A percentile compares a stretch with the other conserved stretches of the same genome.
phyloP scores from a whole-genome alignment of 805 yeast species.

The Candida ortonii region DNA sequence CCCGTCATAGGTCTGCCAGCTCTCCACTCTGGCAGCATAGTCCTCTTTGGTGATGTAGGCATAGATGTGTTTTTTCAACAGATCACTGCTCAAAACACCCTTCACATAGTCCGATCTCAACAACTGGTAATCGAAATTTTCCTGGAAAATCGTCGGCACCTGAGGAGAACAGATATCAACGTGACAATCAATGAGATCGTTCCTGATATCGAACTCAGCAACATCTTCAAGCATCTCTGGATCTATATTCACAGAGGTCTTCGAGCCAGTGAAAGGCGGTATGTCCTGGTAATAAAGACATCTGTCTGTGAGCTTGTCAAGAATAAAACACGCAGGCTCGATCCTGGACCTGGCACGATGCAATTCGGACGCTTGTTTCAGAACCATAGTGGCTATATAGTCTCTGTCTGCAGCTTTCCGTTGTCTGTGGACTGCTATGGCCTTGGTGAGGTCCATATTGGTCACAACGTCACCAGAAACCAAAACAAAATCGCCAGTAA shows the following conservation, averaged over 20 bases:
- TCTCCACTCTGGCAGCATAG: constrained; percentile 93
- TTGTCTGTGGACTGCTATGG: constrained; percentile 68
- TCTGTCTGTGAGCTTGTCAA: constrained; percentile 69
- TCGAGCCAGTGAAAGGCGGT: constrained; percentile 49
- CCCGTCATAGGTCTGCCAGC: constrained; percentile 90
- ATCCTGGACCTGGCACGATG: constrained; percentile 81
- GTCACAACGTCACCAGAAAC: constrained; percentile 96
- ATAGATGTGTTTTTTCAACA: constrained; percentile 85
- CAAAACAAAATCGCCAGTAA: constrained; percentile 84
- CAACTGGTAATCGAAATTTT: constrained; percentile 90
- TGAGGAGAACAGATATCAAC: constrained; percentile 93
- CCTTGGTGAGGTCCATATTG: constrained; percentile 75
- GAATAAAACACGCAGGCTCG: constrained; percentile 80
- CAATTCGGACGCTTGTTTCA: constrained; percentile 76
- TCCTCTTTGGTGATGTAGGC: constrained; percentile 77
- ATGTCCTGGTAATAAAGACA: constrained; percentile 84
- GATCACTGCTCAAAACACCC: constrained; percentile 87
- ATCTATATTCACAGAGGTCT: constrained; percentile 61
- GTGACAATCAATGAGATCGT: constrained; percentile 93
- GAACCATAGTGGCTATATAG: constrained; percentile 91
- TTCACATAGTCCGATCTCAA: constrained; percentile 83
- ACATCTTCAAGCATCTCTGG: constrained; percentile 79
- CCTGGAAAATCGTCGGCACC: constrained; percentile 94
- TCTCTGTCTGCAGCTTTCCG: constrained; percentile 78
- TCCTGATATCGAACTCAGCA: constrained; percentile 75